Evolutionary conservation across 768 basidiomycete genomes (phyloP).

Genomic region (Dendrothele bispora): DNA sequence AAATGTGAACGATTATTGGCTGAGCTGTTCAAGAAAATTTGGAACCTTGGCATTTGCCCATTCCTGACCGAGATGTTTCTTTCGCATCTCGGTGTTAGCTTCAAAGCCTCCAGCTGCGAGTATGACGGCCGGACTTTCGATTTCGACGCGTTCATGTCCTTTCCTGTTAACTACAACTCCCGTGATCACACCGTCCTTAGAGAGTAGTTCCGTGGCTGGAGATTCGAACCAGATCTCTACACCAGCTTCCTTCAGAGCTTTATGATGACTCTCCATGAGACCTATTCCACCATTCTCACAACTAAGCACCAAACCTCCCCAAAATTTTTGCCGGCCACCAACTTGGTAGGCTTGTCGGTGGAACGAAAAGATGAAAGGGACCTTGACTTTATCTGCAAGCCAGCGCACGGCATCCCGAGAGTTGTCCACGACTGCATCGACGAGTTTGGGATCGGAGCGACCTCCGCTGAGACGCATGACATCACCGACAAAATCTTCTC

Average conservation of each 20-base stretch:
- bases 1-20: not conserved
- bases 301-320: conserved; percentile 67
- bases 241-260: conserved; percentile 46
- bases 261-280: conserved; percentile 54
- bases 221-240: conserved; percentile 61
- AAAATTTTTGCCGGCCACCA: conserved; percentile 61
- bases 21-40: conserved; percentile 3
- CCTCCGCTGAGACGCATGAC: conserved; percentile 60
- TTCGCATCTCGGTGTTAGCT: conserved; percentile 50
- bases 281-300: conserved; percentile 71
- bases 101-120: conserved; percentile 72
- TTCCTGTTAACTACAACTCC: conserved; percentile 49
- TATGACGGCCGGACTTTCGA: conserved; percentile 47
- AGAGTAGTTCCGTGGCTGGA: conserved; percentile 40
- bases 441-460: conserved; percentile 48
- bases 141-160: conserved; percentile 31
- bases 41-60: conserved; percentile 60
- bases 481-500: conserved; percentile 52
- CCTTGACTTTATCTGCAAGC: conserved; percentile 48
- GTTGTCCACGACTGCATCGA: conserved; percentile 49
- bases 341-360: conserved; percentile 70
- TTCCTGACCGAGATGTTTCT: conserved; percentile 52
- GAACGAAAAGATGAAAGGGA: conserved; percentile 61
- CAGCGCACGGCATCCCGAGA: conserved; percentile 59
- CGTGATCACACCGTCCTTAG: conserved; percentile 36